A percentile compares a stretch with the other conserved stretches of the same genome.
phyloP scores from a whole-genome alignment of 805 yeast species.

The Clavispora vitiphila region DNA sequence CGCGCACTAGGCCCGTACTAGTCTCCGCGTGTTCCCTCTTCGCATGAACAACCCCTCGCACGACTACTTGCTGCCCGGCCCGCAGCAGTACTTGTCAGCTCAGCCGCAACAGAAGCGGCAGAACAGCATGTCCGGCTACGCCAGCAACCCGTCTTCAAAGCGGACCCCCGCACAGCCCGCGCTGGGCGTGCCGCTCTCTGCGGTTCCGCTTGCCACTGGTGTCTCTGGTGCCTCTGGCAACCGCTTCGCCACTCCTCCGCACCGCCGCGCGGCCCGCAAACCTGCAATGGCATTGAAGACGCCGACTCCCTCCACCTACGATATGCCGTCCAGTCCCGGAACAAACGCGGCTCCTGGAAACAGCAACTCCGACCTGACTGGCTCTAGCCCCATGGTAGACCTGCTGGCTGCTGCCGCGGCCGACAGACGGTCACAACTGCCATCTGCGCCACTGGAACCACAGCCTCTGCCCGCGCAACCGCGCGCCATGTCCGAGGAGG shows the following conservation, averaged over 20 bases:
- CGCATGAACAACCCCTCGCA: conserved; percentile 12
- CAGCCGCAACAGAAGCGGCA: conserved; percentile 34
- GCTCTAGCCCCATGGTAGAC: conserved; percentile 28
- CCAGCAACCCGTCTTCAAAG: conserved; percentile 30
- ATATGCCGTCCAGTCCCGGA: conserved; percentile 38
- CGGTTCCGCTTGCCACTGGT: too few species aligned
- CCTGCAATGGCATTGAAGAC: conserved; percentile 20
- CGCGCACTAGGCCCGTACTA: background rate
- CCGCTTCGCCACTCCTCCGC: conserved; percentile 4
- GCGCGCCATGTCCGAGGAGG: conserved; percentile 49
- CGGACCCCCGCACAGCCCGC: conserved; percentile 23
- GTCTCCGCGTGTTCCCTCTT: background rate
- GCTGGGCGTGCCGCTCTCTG: conserved; percentile 11
- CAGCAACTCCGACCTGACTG: conserved; percentile 38
- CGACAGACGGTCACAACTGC: background rate
- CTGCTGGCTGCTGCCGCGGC: conserved; percentile 3
- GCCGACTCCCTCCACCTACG: conserved; percentile 39
- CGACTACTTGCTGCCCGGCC: background rate
- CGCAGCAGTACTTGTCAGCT: background rate
- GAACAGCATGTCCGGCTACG: conserved; percentile 31
- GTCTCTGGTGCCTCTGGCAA: too few species aligned
- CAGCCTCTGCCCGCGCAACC: conserved; percentile 5
- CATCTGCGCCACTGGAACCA: background rate
- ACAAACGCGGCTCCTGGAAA: conserved; percentile 24
- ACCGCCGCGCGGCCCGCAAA: conserved; percentile 4